Evolutionary conservation across 768 basidiomycete genomes (phyloP).

Genomic region (Boletus subcaerulescens): DNA sequence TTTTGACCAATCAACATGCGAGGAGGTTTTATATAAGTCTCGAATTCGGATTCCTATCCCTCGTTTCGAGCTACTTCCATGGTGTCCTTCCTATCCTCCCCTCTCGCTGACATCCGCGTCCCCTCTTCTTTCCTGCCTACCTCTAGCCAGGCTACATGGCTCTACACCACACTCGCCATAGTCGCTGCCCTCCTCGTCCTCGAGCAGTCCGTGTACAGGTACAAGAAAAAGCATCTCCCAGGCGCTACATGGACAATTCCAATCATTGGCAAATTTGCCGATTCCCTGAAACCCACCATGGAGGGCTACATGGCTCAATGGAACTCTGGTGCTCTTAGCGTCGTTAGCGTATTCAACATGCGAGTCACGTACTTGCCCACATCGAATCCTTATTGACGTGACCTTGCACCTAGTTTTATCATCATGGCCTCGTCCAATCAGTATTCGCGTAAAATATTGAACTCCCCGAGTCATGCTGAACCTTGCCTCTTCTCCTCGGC

Average conservation of each 20-base stretch:
- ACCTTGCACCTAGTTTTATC: conserved; percentile 73
- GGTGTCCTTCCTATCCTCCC: conserved; percentile 32
- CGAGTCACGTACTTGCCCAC: conserved; percentile 34
- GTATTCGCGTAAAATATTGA: conserved; percentile 91
- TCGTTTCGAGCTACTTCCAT: conserved; percentile 19
- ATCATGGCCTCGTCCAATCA: conserved; percentile 97
- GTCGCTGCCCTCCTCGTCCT: conserved; percentile 73
- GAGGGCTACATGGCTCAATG: conserved; percentile 91
- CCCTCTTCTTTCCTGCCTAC: conserved; percentile 41
- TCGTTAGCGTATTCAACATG: conserved; percentile 98
- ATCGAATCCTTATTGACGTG: conserved; percentile 6
- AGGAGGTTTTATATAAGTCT: conserved; percentile 4
- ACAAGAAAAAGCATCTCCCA: conserved; percentile 85
- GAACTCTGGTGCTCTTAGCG: conserved; percentile 85
- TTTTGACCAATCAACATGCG: conserved; percentile 22
- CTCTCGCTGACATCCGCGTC: conserved; percentile 45
- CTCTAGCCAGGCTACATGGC: conserved; percentile 40
- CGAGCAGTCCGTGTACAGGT: conserved; percentile 86
- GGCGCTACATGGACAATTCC: conserved; percentile 93
- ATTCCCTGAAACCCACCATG: conserved; percentile 88
- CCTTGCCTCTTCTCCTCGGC: conserved; percentile 93
- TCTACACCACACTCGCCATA: conserved; percentile 68
- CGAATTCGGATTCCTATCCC: background rate
- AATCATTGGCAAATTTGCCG: conserved; percentile 94
- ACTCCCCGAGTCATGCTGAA: conserved; percentile 89